phyloP scores from a whole-genome alignment of 2,329 filamentous ascomycete species.

The Cadophora sp. region DNA sequence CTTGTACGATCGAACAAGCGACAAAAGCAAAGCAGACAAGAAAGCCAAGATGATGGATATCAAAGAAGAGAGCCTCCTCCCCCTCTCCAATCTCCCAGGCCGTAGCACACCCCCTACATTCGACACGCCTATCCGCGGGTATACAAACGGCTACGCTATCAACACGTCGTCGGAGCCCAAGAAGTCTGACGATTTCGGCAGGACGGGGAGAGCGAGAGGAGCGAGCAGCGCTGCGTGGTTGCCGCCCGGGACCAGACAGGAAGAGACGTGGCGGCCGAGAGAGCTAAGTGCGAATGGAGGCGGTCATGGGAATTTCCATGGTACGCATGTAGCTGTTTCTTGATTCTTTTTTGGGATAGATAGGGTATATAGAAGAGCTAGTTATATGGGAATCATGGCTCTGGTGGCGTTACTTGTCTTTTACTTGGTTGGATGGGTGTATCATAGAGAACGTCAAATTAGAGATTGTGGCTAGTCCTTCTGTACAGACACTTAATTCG shows the following conservation, averaged over 20 bases:
- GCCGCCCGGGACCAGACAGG: slow-evolving; percentile 80
- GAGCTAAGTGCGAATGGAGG: slow-evolving; percentile 26
- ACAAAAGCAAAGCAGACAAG: slow-evolving; percentile 86
- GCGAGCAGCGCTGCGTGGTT: slow-evolving; percentile 66
- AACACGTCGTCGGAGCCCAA: slow-evolving; percentile 44
- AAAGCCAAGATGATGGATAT: slow-evolving; percentile 72
- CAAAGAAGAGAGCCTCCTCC: slow-evolving; percentile 43
- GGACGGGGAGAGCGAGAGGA: slow-evolving; percentile 53
- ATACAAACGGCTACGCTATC: slow-evolving; percentile 54
- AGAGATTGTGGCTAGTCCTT: not conserved
- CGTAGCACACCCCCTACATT: slow-evolving; percentile 34
- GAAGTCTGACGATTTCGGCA: slow-evolving; percentile 58
- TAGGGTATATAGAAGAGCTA: slow-evolving; percentile 19
- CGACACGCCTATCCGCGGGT: slow-evolving; percentile 50
- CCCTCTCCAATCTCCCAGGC: slow-evolving; percentile 35
- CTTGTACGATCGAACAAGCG: slow-evolving; percentile 91
- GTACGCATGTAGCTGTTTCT: slow-evolving; percentile 15
- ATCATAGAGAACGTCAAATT: slow-evolving; percentile 1
- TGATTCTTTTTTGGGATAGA: slow-evolving; percentile 14
- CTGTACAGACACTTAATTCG: not conserved
- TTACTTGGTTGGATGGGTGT: slow-evolving; percentile 11
- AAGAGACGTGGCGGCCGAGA: slow-evolving; percentile 75
- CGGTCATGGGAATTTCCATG: slow-evolving; percentile 1
- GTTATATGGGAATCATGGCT: slow-evolving; percentile 4
- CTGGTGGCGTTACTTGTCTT: slow-evolving; percentile 3